Evolutionary conservation across 768 basidiomycete genomes (phyloP).

Genomic region (Sarcodon sp.): DNA sequence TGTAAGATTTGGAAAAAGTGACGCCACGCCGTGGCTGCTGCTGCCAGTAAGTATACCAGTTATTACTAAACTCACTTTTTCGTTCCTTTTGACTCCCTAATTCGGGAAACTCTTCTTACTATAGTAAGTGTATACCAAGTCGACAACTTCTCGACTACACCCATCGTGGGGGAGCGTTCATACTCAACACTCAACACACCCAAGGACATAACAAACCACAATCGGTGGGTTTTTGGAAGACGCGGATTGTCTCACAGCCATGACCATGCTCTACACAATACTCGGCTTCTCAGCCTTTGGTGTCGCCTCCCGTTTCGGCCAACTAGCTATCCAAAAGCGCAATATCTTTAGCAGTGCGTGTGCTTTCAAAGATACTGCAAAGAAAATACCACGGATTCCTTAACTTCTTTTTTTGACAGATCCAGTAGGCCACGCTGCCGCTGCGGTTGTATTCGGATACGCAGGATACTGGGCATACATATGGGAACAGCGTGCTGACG

Average conservation of each 20-base stretch:
- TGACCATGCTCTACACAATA: slow-evolving; percentile 57
- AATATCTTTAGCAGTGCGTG: slow-evolving; percentile 71
- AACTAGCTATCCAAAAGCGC: slow-evolving; percentile 76
- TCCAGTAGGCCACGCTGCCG: slow-evolving; percentile 54
- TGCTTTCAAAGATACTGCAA: too few species aligned
- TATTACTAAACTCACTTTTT: too few species aligned
- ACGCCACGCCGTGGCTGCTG: too few species aligned
- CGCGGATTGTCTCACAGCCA: slow-evolving; percentile 13
- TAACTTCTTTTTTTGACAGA: slow-evolving; percentile 28
- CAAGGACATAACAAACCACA: background rate
- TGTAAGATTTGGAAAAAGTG: too few species aligned
- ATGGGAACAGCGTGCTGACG: slow-evolving; percentile 52
- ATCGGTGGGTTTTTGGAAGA: background rate
- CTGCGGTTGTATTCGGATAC: slow-evolving; percentile 60
- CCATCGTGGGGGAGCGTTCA: background rate
- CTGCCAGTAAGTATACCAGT: too few species aligned
- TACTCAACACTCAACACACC: background rate
- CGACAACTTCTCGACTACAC: background rate
- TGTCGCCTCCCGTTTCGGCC: slow-evolving; percentile 72
- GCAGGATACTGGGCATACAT: slow-evolving; percentile 64
- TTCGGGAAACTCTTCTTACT: background rate
- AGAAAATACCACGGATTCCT: background rate
- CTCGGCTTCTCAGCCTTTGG: slow-evolving; percentile 76
- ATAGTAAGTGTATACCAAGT: too few species aligned
- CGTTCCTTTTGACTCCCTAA: background rate